Percentiles rank a stretch among this genome's conserved stretches.
phyloP scores from a whole-genome alignment of 2,329 filamentous ascomycete genomes.

The Amphichorda felina region DNA sequence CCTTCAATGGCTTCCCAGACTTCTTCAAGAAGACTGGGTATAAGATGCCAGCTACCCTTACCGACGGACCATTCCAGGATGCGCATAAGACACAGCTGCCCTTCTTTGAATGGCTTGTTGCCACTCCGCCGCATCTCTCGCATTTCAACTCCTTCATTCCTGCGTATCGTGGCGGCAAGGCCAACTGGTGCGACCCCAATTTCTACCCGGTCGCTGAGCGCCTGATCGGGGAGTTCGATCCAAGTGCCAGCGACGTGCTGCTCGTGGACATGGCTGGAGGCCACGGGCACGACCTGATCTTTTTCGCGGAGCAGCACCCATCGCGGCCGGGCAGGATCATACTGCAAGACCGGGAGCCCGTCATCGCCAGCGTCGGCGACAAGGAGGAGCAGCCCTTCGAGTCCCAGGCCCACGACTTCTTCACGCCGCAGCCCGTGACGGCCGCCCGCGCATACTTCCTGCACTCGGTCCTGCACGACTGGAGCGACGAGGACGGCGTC shows the following conservation, averaged over 20 bases:
- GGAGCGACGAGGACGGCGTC: slow-evolving; percentile 15
- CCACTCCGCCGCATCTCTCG: neutral
- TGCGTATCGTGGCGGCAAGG: no score
- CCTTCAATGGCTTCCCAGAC: no score
- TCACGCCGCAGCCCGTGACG: slow-evolving; percentile 27
- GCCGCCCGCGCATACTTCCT: slow-evolving; percentile 27
- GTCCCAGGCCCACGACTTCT: slow-evolving; percentile 30
- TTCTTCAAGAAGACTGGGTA: slow-evolving; percentile 19
- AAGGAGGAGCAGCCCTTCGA: slow-evolving; percentile 16
- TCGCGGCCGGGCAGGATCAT: slow-evolving; percentile 26
- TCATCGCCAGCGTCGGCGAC: slow-evolving; percentile 22
- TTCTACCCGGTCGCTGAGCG: slow-evolving; percentile 17
- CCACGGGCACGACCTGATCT: slow-evolving; percentile 19
- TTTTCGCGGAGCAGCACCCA: slow-evolving; percentile 20
- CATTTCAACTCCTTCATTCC: no score
- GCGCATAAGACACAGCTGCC: slow-evolving; percentile 14
- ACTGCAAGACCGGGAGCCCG: slow-evolving; percentile 32
- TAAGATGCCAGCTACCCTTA: slow-evolving; percentile 12
- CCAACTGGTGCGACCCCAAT: slow-evolving; percentile 21
- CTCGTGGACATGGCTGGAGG: slow-evolving; percentile 23
- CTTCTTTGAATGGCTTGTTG: slow-evolving; percentile 23
- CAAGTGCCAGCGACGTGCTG: slow-evolving; percentile 12
- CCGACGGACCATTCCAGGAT: slow-evolving; percentile 17
- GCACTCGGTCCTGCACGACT: slow-evolving; percentile 28
- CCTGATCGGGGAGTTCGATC: slow-evolving; percentile 12